A percentile compares a stretch with the other conserved stretches of the same genome.
phyloP scores from a whole-genome alignment of 1,139 yeast genomes.

The Candida sp. region DNA sequence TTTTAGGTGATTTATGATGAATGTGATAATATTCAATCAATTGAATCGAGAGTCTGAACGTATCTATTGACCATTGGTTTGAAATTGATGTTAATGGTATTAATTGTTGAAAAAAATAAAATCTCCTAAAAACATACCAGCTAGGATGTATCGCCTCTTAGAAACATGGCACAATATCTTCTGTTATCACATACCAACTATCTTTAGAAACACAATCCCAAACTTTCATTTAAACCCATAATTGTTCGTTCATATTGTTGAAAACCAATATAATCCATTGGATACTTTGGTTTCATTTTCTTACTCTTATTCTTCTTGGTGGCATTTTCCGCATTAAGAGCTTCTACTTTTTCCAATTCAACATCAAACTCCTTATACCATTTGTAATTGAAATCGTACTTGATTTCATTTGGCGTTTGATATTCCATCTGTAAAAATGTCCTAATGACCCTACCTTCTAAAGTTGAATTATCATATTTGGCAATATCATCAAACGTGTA shows the following conservation, averaged over 20 bases:
- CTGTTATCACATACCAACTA: too few species aligned
- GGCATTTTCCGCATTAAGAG: conserved; percentile 7
- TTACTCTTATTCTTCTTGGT: conserved; percentile 9
- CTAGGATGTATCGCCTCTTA: neutral
- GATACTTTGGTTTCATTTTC: conserved; percentile 3
- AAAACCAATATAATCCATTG: conserved; percentile 18
- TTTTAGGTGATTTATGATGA: too few species aligned
- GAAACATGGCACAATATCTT: too few species aligned
- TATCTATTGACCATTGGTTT: too few species aligned
- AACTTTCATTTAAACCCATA: conserved; percentile 34
- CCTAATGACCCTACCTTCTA: conserved; percentile 23
- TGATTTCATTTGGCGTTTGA: conserved; percentile 23
- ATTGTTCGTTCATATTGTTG: conserved; percentile 25
- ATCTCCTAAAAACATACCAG: neutral
- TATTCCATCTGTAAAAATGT: conserved; percentile 31
- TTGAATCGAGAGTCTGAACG: too few species aligned
- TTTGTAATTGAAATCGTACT: conserved; percentile 23
- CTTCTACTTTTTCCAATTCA: conserved; percentile 6
- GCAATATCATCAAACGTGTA: conserved; percentile 20
- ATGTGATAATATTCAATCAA: too few species aligned
- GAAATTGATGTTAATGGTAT: neutral
- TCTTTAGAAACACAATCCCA: conserved; percentile 22
- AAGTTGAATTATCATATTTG: conserved; percentile 12
- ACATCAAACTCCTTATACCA: conserved; percentile 21
- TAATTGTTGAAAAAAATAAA: neutral